Evolutionary conservation across 345 rosid genomes (phyloP), one percentile per base, ranked within the genome.

Genomic region (Crucihimalaya himalaica): DNA sequence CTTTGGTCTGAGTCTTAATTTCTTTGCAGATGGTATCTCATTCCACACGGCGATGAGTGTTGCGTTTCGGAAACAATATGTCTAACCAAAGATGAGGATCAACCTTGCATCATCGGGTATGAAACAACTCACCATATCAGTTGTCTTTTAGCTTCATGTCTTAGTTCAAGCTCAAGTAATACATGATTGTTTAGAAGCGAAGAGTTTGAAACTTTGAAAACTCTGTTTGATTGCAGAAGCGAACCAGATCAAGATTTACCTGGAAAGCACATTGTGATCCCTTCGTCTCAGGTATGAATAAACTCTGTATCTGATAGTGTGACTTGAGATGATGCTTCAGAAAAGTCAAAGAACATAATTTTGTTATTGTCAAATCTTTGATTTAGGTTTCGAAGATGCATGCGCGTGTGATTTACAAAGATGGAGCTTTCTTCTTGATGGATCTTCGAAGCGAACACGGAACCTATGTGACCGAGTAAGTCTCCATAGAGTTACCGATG

Each of bases 391-490:
- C 96, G 14, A 74, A 82, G 68, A 78, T 43, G 76, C 98, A 95
- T 81, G 99, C 97, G 10, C 88, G 78, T 19, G 83, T 92, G 58
- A 83, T 47, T 81, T 88, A 86, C 70, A 90, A 88, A 79, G 88
- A 87, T 9, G 97, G 94, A 45, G 84, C 85, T 47, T 95, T 88
- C 73, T 87, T 80, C 75, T 27, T 95, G 48, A 80, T 76, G 47
- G 99, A 92, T 86, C 80, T 92, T 66, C 57, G 42, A 62, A 95
- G 98, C 37, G 74, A 90, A 66, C 81, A 87, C 54, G 98, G 99
- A 1, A 89, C 97, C 54, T 92, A 75, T 74, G 76, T 92, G 53
- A 80, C 83, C 6, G 84, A 85, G 99, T 95, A 85, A 88, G 98
- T 76, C 45, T 5, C 27, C 16, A 29, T 4, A 29, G 42, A 18